Base-by-base conservation (phyloP, 805 yeast genomes). In the Candida coleopterorum region DNA sequence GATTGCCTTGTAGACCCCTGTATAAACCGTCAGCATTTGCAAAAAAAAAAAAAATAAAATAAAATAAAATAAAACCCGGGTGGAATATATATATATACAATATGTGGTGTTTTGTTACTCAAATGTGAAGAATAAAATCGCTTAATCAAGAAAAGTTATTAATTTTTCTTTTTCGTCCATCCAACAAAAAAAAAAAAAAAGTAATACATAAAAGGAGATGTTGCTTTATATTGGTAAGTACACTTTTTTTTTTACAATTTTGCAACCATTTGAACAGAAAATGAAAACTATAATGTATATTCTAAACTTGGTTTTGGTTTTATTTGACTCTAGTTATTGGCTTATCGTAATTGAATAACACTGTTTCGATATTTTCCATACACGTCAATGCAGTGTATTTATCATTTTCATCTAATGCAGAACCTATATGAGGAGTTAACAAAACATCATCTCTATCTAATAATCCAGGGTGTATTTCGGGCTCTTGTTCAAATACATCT, bases 401-500 rank as follows among this genome's bases (percentile, higher is more conserved):
- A 44, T 71, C 72, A 47, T 75, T 75, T 43, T 78, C 80, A 9
- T 57, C 51, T 0, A 86, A 79, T 4, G 81, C 71, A 16, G 86
- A 78, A 0, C 87, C 93, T 30, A 82, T 53, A 54, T 85, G 93
- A 3, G 93, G 93, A 9, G 82, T 68, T 29, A 80, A 57, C 0
- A 78, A 59, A 11, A 83, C 84, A 52, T 83, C 87, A 46, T 74
- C 68, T 52, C 89, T 68, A 3, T 63, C 58, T 25, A 72, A 43
- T 29, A 80, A 66, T 23, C 65, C 75, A 11, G 66, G 62, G 42
- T 73, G 69, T n/a, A 80, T 70, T 0, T 47, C 32, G 4, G 85
- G 85, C 55, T 85, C 95, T 18, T 74, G 56, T 40, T 74, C 77
- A 53, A 64, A 82, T 4, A 85, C 95, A 48, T 85, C 95, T 20